Base-by-base conservation (phyloP, 768 basidiomycete species). In the Mycena epipterygia region DNA sequence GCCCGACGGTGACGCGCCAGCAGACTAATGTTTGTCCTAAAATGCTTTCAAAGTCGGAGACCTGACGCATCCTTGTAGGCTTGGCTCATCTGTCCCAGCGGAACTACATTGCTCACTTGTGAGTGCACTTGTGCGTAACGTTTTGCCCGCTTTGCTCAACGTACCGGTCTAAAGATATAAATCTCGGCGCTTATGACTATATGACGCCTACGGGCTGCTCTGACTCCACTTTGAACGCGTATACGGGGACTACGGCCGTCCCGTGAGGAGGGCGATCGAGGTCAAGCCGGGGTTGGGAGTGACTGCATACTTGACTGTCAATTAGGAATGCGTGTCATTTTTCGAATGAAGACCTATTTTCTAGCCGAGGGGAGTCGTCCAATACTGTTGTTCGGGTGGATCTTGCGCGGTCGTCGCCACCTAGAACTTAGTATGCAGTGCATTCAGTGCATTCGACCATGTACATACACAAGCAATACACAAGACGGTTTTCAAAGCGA, bases 221-320 rank as follows among this genome's bases (percentile, higher is more conserved):
- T 3, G 89, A 89, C 73, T 82, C 89, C 78, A 90, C 89, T 1
- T 86, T 90, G 70, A 86, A 90, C 73, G 89, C 86, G 8, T 90
- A 89, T 77, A 90, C 88, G 4, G 89, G 88, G 12, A 76, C 87
- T 8, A 87, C 84, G n/a, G 84, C 87, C 16, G 81, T 79, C n/a
- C 74, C 81, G 5, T 69, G 41, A 42, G 21, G 27, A 30, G 30
- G 8, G 9, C n/a, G n/a, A n/a, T n/a, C n/a, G n/a, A n/a, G n/a
- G n/a, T n/a, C n/a, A n/a, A n/a, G n/a, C n/a, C n/a, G n/a, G n/a
- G n/a, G n/a, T n/a, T n/a, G n/a, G n/a, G n/a, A n/a, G n/a, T n/a
- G n/a, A n/a, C n/a, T n/a, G n/a, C n/a, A n/a, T n/a, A n/a, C n/a
- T n/a, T n/a, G n/a, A n/a, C n/a, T n/a, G n/a, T n/a, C n/a, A n/a